These are phyloP conservation scores for Mycena vitilis DNA, from an alignment of 768 basidiomycete species.

Conservation along the genomic window DNA sequence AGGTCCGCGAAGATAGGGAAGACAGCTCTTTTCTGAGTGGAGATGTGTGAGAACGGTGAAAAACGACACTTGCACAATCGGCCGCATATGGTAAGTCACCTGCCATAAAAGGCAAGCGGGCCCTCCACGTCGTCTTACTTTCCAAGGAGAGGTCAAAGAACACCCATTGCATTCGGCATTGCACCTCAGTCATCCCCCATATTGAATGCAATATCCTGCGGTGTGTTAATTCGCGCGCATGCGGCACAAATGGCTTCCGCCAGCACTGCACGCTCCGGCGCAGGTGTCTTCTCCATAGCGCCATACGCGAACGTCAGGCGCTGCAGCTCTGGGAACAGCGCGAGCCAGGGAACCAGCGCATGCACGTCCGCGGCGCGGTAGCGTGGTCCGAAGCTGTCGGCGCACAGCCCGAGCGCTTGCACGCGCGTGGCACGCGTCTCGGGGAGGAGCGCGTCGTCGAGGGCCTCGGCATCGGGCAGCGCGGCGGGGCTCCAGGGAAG, in stretches of 20 bases:
- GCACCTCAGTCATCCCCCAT: conserved; percentile 1
- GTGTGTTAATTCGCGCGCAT: background rate
- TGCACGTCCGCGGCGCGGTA: conserved; percentile 20
- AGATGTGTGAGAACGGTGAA: too few species aligned
- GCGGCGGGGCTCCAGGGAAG: conserved; percentile 10
- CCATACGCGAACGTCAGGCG: conserved; percentile 15
- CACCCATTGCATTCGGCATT: too few species aligned
- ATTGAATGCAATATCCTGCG: conserved; percentile 11
- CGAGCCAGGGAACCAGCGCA: conserved; percentile 28
- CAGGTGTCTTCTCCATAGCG: conserved; percentile 6
- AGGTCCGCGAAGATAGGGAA: too few species aligned
- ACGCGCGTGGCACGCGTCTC: conserved; percentile 7
- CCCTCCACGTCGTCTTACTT: too few species aligned
- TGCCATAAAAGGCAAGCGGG: too few species aligned
- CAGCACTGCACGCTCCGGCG: background rate
- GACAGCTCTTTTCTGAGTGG: too few species aligned
- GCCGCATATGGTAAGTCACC: too few species aligned
- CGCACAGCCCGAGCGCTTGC: background rate
- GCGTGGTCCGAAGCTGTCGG: background rate
- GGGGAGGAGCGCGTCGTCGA: background rate
- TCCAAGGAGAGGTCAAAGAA: too few species aligned
- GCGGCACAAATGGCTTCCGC: conserved; percentile 18
- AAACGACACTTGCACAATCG: too few species aligned
- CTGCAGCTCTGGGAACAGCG: conserved; percentile 13
- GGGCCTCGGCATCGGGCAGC: background rate